Evolutionary conservation across 345 rosid genomes (phyloP).

Genomic region (Ricinus communis): DNA sequence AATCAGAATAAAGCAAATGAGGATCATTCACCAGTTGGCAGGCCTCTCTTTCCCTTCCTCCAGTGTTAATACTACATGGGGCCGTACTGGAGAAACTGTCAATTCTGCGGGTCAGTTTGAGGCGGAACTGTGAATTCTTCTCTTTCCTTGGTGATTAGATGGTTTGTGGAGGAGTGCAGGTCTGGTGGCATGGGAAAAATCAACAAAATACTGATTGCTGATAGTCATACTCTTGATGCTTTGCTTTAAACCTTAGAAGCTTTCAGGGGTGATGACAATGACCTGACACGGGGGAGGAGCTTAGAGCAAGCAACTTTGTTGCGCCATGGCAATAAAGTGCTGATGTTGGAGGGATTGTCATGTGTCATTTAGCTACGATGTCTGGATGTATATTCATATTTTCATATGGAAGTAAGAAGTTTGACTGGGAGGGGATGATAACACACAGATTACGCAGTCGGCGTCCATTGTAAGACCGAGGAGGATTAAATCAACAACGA

Average conservation of each 20-base stretch:
- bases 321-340: background rate
- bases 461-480: no score
- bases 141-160: background rate
- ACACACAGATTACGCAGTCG: no score
- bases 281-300: no score
- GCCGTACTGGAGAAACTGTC: background rate
- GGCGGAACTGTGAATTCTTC: background rate
- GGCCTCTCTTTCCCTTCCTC: conserved; percentile 6
- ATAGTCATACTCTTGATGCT: background rate
- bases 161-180: background rate
- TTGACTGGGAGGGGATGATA: background rate
- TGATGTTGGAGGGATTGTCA: background rate
- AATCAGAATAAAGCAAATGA: background rate
- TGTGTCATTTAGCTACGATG: background rate
- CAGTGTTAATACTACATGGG: background rate
- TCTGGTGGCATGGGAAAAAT: background rate
- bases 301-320: no score
- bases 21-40: background rate
- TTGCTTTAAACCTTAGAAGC: background rate
- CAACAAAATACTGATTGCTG: background rate
- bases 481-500: no score
- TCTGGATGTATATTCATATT: background rate
- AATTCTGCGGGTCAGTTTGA: background rate
- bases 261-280: no score
- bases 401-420: background rate